Base-by-base conservation (phyloP, 768 basidiomycete species). In the Suillus occidentalis region DNA sequence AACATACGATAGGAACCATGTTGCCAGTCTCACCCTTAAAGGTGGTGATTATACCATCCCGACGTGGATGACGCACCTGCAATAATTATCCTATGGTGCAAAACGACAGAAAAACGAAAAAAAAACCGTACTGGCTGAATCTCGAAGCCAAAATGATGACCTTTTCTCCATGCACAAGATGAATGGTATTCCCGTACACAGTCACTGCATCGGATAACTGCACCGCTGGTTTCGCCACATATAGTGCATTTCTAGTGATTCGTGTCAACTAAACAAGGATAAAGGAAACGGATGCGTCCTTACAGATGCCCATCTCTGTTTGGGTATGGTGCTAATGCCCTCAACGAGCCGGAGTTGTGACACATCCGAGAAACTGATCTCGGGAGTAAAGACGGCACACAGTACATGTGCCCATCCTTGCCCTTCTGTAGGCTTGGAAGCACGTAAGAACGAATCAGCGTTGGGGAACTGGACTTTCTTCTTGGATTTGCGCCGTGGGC, bases 341-440 rank as follows among this genome's bases (percentile, higher is more conserved):
- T 99, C 97, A 8, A 92, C 92, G n/a, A 89, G 77, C 43, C 89
- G 87, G 53, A 98, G 79, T 16, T 84, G 84, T 7, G 80, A 73
- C 0, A 92, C 86, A 70, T 96, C 91, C 28, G 91, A 88, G 74
- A 91, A 97, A 5, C 79, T 83, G n/a, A 95, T 78, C 71, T 98
- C 96, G 4, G 90, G 89, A 36, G 88, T 86, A 78, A 94, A 98
- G 1, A 92, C 87, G 3, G 95, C 87, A 79, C 97, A 99, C 4
- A 97, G 77, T 39, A 95, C 82, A 73, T 99, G 97, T 0, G 88
- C 89, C 95, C 95, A 97, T 63, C 91, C 89, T 75, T 94, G 90
- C 12, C 94, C 93, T 79, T 97, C 95, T 0, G 95, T 97, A 8
- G 93, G 93, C 72, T 96, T 97, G 72, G 87, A 88, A 49, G 88